Evolutionary conservation across 176 grass and related monocot genomes (phyloP), one percentile per base, ranked within the genome.

Genomic region (Zea mays): DNA sequence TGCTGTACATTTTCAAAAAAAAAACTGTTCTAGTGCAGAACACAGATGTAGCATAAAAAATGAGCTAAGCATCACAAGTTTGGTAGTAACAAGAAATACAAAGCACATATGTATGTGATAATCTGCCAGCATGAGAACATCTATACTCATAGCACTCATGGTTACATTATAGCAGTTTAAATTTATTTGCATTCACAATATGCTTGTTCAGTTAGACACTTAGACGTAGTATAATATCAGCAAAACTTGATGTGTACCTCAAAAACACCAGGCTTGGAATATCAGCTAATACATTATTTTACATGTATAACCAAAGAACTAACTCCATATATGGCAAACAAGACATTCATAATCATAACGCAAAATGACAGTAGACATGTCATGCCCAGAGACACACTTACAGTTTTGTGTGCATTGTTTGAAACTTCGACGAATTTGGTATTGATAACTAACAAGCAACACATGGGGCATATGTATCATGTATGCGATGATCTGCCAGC

Each of bases 21-120:
- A 27, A 83, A 10, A 73, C 11, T 2, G 41, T 49, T 36, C 10
- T 42, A 81, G 15, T 44, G 10, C 48, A 76, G 40, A 84, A 71
- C 5, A 80, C 3, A 76, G 27, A 41, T 7, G 14, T 6, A 41
- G 21, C 19, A 9, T 35, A 63, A 35, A 71, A 65, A 71, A 66
- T 49, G n/a, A 34, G 14, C 54, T 67, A 74, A 69, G 38, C 38
- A 70, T 79, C 5, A 44, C 43, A 52, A 77, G 78, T 34, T 74
- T 8, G 14, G 67, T 16, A 68, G 67, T 65, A 52, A 73, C 33
- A 43, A 68, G 21, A 8, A 87, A 17, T 3, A 16, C 12, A 16
- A 74, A 62, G 20, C 20, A 10, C 11, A 5, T 0, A 16, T 61
- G 44, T 7, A 74, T 27, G 11, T 11, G 36, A 83, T 79, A 52